Evolutionary conservation across 306 rosid genomes (phyloP).

Genomic region (Fragaria vesca): DNA sequence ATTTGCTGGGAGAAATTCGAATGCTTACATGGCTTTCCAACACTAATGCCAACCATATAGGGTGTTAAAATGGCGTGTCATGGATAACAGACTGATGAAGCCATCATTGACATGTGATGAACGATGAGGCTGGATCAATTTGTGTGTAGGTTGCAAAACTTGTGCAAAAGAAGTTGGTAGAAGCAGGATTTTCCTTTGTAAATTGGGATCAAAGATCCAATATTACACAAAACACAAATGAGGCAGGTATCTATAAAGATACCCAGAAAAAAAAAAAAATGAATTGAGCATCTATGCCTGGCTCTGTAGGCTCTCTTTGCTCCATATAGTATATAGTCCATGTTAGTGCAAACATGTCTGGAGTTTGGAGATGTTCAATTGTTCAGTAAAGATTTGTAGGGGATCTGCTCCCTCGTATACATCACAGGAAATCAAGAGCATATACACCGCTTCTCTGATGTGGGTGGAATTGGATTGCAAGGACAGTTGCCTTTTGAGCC

Average conservation of each 20-base stretch:
- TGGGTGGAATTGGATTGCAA: background rate
- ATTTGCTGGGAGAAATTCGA: too few relatives aligned
- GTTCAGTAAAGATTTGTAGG: background rate
- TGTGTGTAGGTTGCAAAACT: too few relatives aligned
- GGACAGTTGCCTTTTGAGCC: background rate
- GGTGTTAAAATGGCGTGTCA: too few relatives aligned
- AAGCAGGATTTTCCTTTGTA: background rate
- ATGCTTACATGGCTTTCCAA: too few relatives aligned
- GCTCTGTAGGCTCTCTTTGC: background rate
- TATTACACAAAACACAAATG: background rate
- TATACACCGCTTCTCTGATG: background rate
- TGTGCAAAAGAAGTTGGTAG: background rate
- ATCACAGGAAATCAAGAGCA: background rate
- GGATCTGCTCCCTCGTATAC: background rate
- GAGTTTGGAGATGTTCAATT: background rate
- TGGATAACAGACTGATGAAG: background rate
- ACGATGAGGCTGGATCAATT: too few relatives aligned
- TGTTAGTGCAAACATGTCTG: background rate
- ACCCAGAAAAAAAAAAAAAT: background rate
- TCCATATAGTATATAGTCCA: background rate
- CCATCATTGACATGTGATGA: background rate
- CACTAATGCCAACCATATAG: too few relatives aligned
- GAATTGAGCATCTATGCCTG: background rate
- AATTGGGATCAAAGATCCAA: background rate
- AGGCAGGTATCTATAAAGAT: background rate